These are phyloP conservation scores for Fusarium sp. DNA, from an alignment of 2,329 filamentous ascomycete genomes.

Conservation along the genomic window DNA sequence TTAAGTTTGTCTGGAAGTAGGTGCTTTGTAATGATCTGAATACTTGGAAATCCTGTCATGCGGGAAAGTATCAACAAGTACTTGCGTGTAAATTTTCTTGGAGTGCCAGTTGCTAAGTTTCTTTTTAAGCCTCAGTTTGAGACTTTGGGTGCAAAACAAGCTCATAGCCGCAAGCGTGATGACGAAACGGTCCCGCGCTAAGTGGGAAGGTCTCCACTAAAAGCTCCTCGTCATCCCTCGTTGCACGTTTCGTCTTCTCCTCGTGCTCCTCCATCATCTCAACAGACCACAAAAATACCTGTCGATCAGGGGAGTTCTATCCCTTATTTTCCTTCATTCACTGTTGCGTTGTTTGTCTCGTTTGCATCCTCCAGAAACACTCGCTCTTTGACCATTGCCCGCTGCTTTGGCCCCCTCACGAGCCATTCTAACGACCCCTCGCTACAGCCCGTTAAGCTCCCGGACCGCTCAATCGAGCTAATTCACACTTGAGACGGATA, in stretches of 20 bases:
- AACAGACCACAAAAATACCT: slow-evolving; percentile 35
- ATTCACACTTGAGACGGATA: slow-evolving; percentile 17
- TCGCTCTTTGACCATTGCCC: slow-evolving; percentile 8
- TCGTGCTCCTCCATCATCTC: slow-evolving; percentile 35
- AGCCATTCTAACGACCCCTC: slow-evolving; percentile 33
- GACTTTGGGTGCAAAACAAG: slow-evolving; percentile 36
- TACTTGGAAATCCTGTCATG: too few relatives aligned
- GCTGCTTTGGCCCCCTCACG: slow-evolving; percentile 10
- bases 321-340: slow-evolving; percentile 4
- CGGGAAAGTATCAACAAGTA: too few relatives aligned
- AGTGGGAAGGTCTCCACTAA: slow-evolving; percentile 36
- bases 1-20: background rate
- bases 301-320: slow-evolving; percentile 16
- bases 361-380: background rate
- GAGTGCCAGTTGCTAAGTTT: background rate
- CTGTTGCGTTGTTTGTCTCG: background rate
- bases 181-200: slow-evolving; percentile 41
- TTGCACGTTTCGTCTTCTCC: slow-evolving; percentile 35
- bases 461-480: slow-evolving; percentile 8
- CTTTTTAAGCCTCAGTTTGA: slow-evolving; percentile 24
- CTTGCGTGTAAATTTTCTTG: too few relatives aligned
- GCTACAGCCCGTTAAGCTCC: slow-evolving; percentile 16
- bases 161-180: slow-evolving; percentile 41
- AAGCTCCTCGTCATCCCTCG: slow-evolving; percentile 43
- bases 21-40: background rate